Percentiles rank a stretch among this genome's conserved stretches.
These are phyloP conservation scores for Byssothecium circinans DNA, from an alignment of 2,329 filamentous ascomycete genomes.

Conservation along the genomic window DNA sequence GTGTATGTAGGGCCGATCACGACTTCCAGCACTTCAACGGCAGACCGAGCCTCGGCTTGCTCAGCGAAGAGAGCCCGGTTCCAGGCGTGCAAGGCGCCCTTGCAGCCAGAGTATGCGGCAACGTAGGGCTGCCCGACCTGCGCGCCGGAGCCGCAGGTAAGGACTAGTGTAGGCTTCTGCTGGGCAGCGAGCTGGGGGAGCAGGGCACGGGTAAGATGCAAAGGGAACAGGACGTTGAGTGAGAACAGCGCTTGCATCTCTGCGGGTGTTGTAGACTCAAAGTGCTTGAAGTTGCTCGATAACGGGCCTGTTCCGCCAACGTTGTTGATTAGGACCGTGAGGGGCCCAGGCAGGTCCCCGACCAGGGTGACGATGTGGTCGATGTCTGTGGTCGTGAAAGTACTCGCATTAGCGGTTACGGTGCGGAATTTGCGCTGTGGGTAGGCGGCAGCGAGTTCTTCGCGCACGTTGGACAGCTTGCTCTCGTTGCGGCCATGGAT, in stretches of 20 bases:
- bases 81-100: conserved; percentile 13
- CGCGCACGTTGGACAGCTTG: conserved; percentile 60
- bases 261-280: conserved; percentile 4
- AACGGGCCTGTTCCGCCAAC: conserved; percentile 10
- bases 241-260: conserved; percentile 8
- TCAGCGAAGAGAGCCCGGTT: conserved; percentile 9
- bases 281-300: conserved; percentile 12
- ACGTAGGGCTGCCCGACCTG: conserved; percentile 7
- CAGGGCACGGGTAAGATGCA: conserved; percentile 6
- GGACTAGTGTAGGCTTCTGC: conserved; percentile 6
- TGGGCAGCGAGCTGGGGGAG: conserved; percentile 4
- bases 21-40: conserved; percentile 10
- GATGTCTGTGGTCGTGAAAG: conserved; percentile 6
- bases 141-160: conserved; percentile 2
- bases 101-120: conserved; percentile 8
- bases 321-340: conserved; percentile 14
- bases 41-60: conserved; percentile 2
- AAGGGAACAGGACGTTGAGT: conserved; percentile 9
- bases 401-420: conserved; percentile 6
- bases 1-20: conserved; percentile 12
- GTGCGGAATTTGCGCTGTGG: conserved; percentile 6
- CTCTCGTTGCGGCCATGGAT: conserved; percentile 90
- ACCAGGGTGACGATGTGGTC: conserved; percentile 5
- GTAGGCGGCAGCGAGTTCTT: conserved; percentile 8
- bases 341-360: conserved; percentile 4